Percentiles rank a stretch among this genome's conserved stretches.
Evolutionary conservation across 768 basidiomycete genomes (phyloP).

Genomic region (Amanita exitialis): DNA sequence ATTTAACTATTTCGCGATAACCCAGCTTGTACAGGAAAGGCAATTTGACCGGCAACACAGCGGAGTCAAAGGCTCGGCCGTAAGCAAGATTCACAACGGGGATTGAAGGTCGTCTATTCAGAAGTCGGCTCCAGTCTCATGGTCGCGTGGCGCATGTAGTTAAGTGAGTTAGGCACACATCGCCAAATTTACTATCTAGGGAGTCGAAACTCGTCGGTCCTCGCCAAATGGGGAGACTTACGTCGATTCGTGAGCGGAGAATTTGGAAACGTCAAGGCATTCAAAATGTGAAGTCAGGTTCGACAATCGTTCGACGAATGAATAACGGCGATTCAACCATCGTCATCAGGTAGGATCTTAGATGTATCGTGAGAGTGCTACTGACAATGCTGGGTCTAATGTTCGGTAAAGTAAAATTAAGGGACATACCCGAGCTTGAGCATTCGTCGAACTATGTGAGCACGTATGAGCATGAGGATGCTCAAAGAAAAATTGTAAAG

Average conservation of each 20-base stretch:
- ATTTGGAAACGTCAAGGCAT: constrained; percentile 22
- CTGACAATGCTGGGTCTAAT: background rate
- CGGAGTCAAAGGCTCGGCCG: constrained; percentile 2
- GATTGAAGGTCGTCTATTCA: constrained; percentile 2
- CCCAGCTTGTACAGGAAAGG: constrained; percentile 6
- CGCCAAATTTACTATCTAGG: constrained; percentile 12
- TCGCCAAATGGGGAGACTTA: constrained; percentile 8
- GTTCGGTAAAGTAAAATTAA: background rate
- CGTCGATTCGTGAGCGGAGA: constrained; percentile 12
- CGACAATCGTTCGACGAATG: constrained; percentile 3
- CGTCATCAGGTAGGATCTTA: background rate
- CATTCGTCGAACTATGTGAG: background rate
- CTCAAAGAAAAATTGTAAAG: background rate
- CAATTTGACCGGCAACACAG: constrained; percentile 5
- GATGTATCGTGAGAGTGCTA: background rate
- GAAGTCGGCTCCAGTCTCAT: constrained; percentile 18
- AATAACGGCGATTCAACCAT: constrained; percentile 1
- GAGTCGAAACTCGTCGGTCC: constrained; percentile 9
- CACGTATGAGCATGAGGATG: background rate
- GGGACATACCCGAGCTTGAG: background rate
- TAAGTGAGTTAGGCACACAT: constrained; percentile 22
- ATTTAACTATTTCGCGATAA: constrained; percentile 29
- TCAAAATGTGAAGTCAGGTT: constrained; percentile 6
- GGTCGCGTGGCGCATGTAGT: constrained; percentile 23
- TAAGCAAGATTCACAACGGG: constrained; percentile 5